Conservation (phyloP, 306 rosid species). For the Quillaja saponaria region DNA sequence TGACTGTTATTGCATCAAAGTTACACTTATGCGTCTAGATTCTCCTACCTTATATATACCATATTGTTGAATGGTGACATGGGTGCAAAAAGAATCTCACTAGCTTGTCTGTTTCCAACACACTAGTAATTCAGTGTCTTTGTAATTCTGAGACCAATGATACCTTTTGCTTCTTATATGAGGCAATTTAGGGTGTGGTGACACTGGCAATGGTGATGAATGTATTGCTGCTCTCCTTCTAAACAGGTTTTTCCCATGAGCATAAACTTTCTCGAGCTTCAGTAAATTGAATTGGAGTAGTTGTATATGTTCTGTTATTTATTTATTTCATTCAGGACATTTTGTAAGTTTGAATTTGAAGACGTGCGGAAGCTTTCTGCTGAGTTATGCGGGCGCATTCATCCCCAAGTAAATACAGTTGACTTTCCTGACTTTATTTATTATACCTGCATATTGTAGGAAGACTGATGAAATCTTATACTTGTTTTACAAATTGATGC, state of each 20-base stretch:
- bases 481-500: not conserved
- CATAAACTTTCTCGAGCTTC: slow-evolving; percentile 19
- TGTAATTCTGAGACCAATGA: no score
- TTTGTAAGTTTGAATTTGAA: slow-evolving; percentile 70
- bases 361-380: slow-evolving; percentile 88
- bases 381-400: slow-evolving; percentile 92
- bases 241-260: slow-evolving; percentile 48
- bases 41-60: slow-evolving; percentile 12
- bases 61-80: slow-evolving; percentile 2
- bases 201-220: slow-evolving; percentile 41
- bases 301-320: slow-evolving; percentile 16
- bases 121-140: no score
- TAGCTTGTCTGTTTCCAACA: no score
- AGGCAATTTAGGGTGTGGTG: slow-evolving; percentile 39
- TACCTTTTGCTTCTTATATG: slow-evolving; percentile 17
- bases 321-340: slow-evolving; percentile 55
- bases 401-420: slow-evolving; percentile 62
- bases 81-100: not conserved
- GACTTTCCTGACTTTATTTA: not conserved
- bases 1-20: not conserved
- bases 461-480: slow-evolving; percentile 13
- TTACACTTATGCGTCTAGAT: slow-evolving; percentile 21
- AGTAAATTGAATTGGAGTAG: slow-evolving; percentile 20
- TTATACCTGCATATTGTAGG: slow-evolving; percentile 14
- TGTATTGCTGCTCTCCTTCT: slow-evolving; percentile 61